Evolutionary conservation across 2,329 filamentous ascomycete genomes (phyloP), one percentile per base, ranked within the genome.

Genomic region (Dactylellina cionopaga): DNA sequence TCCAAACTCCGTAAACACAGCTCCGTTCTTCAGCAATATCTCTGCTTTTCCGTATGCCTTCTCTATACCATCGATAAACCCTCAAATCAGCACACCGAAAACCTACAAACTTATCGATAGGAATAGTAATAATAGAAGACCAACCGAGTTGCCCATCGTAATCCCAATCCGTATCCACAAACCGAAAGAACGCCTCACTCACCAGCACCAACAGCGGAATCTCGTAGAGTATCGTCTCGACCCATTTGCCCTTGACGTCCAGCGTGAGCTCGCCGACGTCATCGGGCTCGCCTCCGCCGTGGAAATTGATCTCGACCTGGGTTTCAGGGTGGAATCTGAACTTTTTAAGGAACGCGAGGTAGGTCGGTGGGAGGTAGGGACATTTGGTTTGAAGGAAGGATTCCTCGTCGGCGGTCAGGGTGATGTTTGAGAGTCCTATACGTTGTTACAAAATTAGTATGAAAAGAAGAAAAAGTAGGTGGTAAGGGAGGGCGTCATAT

Each of bases 181-280:
- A 98, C 79, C 91, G 92, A 85, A 99, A 99, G 82, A 97, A 99
- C 52, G 95, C 92, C 80, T 99, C 94, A 49, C 92, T 97, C 0
- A 94, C 92, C 75, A 99, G 81, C 1, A 96, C 92, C 17, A 99
- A 85, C 19, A 99, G 85, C 0, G 95, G 95, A 66, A 99, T 97
- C 82, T 99, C 95, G 82, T 99, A 99, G 22, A 99, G 86, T 66
- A 99, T 99, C 0, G 95, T 98, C 76, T 97, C 92, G 6, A 92
- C 86, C 95, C 95, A 99, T 60, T 88, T 84, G 7, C 95, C 95
- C 76, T 88, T 88, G 74, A 96, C 89, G 39, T 87, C 83, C 75
- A 98, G 88, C 76, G 89, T 83, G 52, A 97, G 82, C 69, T 93
- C 89, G 43, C 95, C 95, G 66, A 89, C 88, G 1, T 87, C 83